Conservation (phyloP, 768 basidiomycete genomes). For the Lactarius hengduanensis region DNA sequence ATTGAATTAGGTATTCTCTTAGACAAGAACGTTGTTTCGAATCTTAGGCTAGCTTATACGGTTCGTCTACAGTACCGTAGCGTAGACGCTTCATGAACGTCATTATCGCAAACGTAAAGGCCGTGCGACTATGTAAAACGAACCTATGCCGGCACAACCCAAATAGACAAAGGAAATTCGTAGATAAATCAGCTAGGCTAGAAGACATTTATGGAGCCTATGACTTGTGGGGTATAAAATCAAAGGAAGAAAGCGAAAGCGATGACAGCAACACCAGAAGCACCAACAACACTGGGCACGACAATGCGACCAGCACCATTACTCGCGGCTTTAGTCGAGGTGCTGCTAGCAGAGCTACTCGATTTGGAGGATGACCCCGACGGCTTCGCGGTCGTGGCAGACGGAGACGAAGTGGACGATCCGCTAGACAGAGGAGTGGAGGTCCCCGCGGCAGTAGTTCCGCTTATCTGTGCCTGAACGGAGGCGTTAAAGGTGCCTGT, state of each 20-base stretch:
- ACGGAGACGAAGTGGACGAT: conserved; percentile 15
- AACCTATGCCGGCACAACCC: conserved; percentile 4
- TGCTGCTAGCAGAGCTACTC: conserved; percentile 3
- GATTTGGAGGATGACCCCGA: conserved; percentile 24
- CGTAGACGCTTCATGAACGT: background rate
- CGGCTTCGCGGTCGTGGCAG: conserved; percentile 15
- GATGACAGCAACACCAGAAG: conserved; percentile 27
- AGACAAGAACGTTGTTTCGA: too few relatives aligned
- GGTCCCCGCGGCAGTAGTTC: conserved; percentile 43
- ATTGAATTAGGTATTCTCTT: too few relatives aligned
- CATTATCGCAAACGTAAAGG: conserved; percentile 2
- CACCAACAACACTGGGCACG: conserved; percentile 27
- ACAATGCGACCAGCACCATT: conserved; percentile 28
- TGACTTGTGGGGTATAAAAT: background rate
- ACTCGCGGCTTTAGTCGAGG: conserved; percentile 3
- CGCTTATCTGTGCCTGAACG: conserved; percentile 57
- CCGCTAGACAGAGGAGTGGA: conserved; percentile 30
- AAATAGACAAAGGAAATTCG: background rate
- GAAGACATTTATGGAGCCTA: background rate
- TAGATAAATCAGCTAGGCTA: conserved; percentile 7
- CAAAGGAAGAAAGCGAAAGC: conserved; percentile 22
- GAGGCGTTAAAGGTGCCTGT: conserved; percentile 61
- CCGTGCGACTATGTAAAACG: conserved; percentile 12
- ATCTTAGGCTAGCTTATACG: too few relatives aligned
- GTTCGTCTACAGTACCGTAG: background rate